phyloP scores from a whole-genome alignment of 2,329 filamentous ascomycete species.

The Tolypocladium inflatum region DNA sequence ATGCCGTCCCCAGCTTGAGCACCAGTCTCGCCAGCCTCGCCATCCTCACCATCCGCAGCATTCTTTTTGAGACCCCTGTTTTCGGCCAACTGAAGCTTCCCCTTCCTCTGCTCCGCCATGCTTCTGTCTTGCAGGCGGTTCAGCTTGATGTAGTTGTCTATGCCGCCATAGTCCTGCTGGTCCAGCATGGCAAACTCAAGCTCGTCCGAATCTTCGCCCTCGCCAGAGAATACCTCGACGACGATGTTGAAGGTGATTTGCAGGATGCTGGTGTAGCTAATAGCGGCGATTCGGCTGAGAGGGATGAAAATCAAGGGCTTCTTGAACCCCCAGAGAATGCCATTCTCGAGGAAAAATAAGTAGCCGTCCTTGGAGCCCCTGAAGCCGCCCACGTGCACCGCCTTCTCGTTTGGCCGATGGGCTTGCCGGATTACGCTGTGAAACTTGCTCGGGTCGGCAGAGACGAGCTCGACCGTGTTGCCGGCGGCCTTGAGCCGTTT shows the following conservation, averaged over 20 bases:
- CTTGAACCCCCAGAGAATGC: slow-evolving; percentile 62
- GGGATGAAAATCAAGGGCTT: slow-evolving; percentile 59
- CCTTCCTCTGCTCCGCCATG: slow-evolving; percentile 59
- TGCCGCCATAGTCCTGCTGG: slow-evolving; percentile 56
- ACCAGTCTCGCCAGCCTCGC: slow-evolving; percentile 15
- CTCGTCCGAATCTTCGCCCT: slow-evolving; percentile 44
- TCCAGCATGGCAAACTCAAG: slow-evolving; percentile 62
- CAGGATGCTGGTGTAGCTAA: slow-evolving; percentile 59
- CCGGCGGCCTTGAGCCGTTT: slow-evolving; percentile 39
- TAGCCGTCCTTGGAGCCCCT: slow-evolving; percentile 60
- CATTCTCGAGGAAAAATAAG: slow-evolving; percentile 56
- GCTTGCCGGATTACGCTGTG: slow-evolving; percentile 46
- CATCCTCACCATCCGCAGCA: slow-evolving; percentile 28
- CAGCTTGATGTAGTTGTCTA: slow-evolving; percentile 53
- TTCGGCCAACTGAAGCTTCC: slow-evolving; percentile 52
- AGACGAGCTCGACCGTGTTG: slow-evolving; percentile 37
- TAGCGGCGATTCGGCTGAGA: slow-evolving; percentile 47
- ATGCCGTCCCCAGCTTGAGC: slow-evolving; percentile 27
- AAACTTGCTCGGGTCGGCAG: slow-evolving; percentile 46
- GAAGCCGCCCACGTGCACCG: slow-evolving; percentile 57
- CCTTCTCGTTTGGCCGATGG: slow-evolving; percentile 50
- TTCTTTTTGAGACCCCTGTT: slow-evolving; percentile 41
- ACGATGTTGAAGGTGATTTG: slow-evolving; percentile 61
- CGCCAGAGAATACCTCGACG: slow-evolving; percentile 45
- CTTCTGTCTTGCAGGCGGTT: slow-evolving; percentile 56